These are phyloP conservation scores for Pseudogymnoascus sp. DNA, from an alignment of 2,329 filamentous ascomycete species.

Conservation along the genomic window DNA sequence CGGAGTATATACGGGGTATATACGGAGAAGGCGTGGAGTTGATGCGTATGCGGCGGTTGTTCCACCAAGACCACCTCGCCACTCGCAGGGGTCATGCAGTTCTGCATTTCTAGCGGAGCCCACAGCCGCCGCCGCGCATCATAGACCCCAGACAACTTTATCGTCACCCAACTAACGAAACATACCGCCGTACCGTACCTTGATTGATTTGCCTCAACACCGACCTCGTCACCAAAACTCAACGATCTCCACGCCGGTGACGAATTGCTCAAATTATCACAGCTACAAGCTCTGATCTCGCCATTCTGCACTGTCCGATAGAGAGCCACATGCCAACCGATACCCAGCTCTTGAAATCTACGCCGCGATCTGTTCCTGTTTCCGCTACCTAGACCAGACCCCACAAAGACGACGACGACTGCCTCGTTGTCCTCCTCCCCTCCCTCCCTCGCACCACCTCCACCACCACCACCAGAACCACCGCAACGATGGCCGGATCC, in stretches of 20 bases:
- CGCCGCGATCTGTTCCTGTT: slow-evolving; percentile 4
- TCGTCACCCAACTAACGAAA: slow-evolving; percentile 6
- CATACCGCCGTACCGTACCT: slow-evolving; percentile 1
- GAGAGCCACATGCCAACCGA: neutral
- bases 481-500: slow-evolving; percentile 72
- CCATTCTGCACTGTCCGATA: neutral
- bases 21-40: no score
- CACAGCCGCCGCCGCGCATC: slow-evolving; percentile 1
- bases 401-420: slow-evolving; percentile 6
- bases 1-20: no score
- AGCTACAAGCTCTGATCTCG: neutral
- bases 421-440: neutral
- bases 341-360: neutral
- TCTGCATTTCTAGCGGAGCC: slow-evolving; percentile 1
- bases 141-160: slow-evolving; percentile 8
- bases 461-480: neutral
- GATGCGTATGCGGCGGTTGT: neutral
- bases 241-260: neutral
- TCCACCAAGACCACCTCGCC: neutral
- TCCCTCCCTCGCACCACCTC: neutral
- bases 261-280: neutral
- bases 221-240: neutral
- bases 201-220: slow-evolving; percentile 4
- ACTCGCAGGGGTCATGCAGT: slow-evolving; percentile 1
- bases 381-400: slow-evolving; percentile 7